phyloP scores from a whole-genome alignment of 192 early-diverging fungal species.

The Coemansia sp. region DNA sequence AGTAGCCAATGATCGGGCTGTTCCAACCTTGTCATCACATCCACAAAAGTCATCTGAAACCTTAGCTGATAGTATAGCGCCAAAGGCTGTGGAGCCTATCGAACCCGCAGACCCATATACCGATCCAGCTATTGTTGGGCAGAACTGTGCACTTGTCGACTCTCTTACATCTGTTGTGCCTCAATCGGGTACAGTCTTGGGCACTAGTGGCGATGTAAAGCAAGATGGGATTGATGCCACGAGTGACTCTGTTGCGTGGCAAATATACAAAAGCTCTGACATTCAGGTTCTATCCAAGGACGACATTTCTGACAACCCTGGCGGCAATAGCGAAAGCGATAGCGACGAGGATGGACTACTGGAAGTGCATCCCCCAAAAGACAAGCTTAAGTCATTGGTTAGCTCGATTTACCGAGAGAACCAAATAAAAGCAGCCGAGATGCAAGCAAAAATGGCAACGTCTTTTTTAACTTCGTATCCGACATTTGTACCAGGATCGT shows the following conservation, averaged over 20 bases:
- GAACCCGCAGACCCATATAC: not conserved
- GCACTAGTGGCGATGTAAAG: not conserved
- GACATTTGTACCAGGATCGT: slow-evolving; percentile 37
- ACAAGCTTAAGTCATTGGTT: slow-evolving; percentile 16
- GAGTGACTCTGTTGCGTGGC: not conserved
- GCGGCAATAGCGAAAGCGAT: not conserved
- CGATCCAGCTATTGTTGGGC: not conserved
- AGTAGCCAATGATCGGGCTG: slow-evolving; percentile 28
- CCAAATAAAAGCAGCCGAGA: slow-evolving; percentile 29
- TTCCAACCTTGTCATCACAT: slow-evolving; percentile 34
- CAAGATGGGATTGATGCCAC: not conserved
- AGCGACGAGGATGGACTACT: slow-evolving; percentile 4
- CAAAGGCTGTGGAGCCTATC: not conserved
- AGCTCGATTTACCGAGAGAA: slow-evolving; percentile 39
- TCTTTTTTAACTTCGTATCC: slow-evolving; percentile 38
- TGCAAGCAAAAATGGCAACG: slow-evolving; percentile 24
- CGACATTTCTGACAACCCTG: not conserved
- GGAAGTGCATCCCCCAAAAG: not conserved
- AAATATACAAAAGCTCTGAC: not conserved
- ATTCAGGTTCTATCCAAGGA: not conserved
- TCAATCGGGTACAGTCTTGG: not conserved
- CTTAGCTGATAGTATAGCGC: not conserved
- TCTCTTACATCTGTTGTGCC: slow-evolving; percentile 14
- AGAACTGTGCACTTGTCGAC: not conserved
- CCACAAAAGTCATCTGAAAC: slow-evolving; percentile 5